These are phyloP conservation scores for Coniophora puteana DNA, from an alignment of 1,284 basidiomycete species.

Conservation along the genomic window DNA sequence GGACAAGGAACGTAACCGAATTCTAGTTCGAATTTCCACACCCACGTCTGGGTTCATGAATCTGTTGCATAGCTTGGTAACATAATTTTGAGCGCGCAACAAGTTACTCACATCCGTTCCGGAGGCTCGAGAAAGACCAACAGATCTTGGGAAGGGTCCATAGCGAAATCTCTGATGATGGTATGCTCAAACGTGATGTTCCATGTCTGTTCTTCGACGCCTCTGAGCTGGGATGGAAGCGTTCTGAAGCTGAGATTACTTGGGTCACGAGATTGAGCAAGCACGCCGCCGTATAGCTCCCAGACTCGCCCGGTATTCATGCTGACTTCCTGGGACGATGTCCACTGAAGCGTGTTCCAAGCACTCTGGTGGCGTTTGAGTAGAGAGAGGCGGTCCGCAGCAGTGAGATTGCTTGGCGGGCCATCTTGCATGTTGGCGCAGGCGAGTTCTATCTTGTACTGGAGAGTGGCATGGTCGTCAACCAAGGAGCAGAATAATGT, in stretches of 20 bases:
- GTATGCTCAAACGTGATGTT: conserved; percentile 34
- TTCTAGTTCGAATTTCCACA: conserved; percentile 16
- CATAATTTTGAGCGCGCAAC: neutral
- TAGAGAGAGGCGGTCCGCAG: conserved; percentile 35
- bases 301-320: conserved; percentile 41
- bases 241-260: conserved; percentile 40
- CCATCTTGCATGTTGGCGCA: conserved; percentile 46
- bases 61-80: conserved; percentile 13
- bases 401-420: conserved; percentile 21
- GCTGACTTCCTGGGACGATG: conserved; percentile 29
- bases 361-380: conserved; percentile 42
- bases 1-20: conserved; percentile 45
- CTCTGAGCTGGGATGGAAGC: conserved; percentile 45
- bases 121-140: conserved; percentile 47
- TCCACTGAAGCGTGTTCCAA: conserved; percentile 45
- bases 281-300: conserved; percentile 60
- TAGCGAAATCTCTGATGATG: conserved; percentile 51
- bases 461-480: conserved; percentile 33
- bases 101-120: conserved; percentile 21
- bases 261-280: conserved; percentile 39
- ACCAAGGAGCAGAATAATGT: conserved; percentile 35
- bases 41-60: conserved; percentile 10
- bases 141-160: conserved; percentile 62
- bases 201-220: conserved; percentile 48
- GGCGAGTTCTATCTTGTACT: conserved; percentile 53